Base-by-base conservation (phyloP, 495 filamentous ascomycete genomes). In the Aspergillus wentii region DNA sequence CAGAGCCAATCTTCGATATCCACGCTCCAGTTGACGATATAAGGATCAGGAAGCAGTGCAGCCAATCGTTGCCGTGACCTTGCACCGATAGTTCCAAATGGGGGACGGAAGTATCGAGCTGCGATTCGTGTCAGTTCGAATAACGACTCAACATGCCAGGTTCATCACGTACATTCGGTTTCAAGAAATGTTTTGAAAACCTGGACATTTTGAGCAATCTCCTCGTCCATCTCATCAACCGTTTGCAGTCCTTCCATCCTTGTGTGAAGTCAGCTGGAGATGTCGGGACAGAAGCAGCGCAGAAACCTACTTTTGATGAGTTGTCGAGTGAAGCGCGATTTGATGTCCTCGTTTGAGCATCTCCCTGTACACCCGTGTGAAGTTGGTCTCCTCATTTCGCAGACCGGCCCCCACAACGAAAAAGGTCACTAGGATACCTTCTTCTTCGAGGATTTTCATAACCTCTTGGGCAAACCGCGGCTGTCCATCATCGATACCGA, bases 1-100 rank as follows among this genome's bases (percentile, higher is more conserved):
- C 82, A 89, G 3, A 84, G 49, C 83, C 84, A 89, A 57, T 89
- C 85, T 59, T 87, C 81, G 11, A 86, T 77, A 45, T 90, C 85
- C 17, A 89, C 78, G 45, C 72, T 79, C 85, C 85, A 89, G 43
- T 76, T 76, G 21, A 88, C 76, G 20, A 88, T 78, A 39, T 74
- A 70, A 0, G 76, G 65, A 32, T 73, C 54, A 11, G 56, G 49
- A n/a, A 77, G 62, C 8, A 65, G 52, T 0, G 70, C 60, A 0
- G 78, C 74, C 3, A 88, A 62, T 4, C 78, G 69, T 44, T 85
- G 74, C 0, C 85, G 73, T 61, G 83, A 79, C 22, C 82, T 74
- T 4, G 83, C 82, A 5, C 83, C 85, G 36, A 86, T 76, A 18
- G 77, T 87, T 28, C 85, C 85, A 50, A 83, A 89, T 0, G 85